Conservation (phyloP, 352 stramenopile species). For the Globisporangium mamillatum region DNA sequence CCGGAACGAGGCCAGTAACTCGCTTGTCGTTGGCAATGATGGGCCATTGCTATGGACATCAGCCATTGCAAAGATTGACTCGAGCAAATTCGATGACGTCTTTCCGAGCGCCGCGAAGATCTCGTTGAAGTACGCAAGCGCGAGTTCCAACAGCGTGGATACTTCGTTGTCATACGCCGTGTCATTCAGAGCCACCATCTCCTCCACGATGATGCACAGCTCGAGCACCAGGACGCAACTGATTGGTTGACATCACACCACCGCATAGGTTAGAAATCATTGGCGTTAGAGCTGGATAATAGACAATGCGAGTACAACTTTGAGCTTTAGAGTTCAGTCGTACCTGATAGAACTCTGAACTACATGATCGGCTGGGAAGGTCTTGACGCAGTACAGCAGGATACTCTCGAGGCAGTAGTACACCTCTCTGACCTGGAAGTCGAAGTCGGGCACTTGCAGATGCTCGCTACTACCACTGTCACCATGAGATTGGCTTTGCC, state of each 20-base stretch:
- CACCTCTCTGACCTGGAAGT: conserved; percentile 19
- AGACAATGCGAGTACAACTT: not conserved
- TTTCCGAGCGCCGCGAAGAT: conserved; percentile 28
- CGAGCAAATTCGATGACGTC: conserved; percentile 8
- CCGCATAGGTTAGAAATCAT: not conserved
- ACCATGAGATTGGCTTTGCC: not conserved
- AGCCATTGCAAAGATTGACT: conserved; percentile 7
- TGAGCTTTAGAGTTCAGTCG: not conserved
- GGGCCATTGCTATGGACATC: too few relatives aligned
- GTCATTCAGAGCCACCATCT: conserved; percentile 29
- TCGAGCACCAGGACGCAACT: conserved; percentile 75
- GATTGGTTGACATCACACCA: conserved; percentile 7
- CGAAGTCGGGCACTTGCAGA: conserved; percentile 18
- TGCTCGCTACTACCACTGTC: not conserved
- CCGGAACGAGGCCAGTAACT: conserved; percentile 15
- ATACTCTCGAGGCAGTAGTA: conserved; percentile 15
- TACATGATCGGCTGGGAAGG: conserved; percentile 6
- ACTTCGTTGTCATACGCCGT: not conserved
- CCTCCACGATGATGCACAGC: conserved; percentile 53
- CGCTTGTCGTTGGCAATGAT: not conserved
- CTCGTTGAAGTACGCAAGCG: conserved; percentile 34
- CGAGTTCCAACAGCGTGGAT: conserved; percentile 18
- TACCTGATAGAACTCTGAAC: conserved; percentile 21
- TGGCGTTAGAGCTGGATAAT: not conserved
- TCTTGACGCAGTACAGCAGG: conserved; percentile 16